phyloP scores from a whole-genome alignment of 2,329 filamentous ascomycete species.

The Teratosphaeriaceae sp. region DNA sequence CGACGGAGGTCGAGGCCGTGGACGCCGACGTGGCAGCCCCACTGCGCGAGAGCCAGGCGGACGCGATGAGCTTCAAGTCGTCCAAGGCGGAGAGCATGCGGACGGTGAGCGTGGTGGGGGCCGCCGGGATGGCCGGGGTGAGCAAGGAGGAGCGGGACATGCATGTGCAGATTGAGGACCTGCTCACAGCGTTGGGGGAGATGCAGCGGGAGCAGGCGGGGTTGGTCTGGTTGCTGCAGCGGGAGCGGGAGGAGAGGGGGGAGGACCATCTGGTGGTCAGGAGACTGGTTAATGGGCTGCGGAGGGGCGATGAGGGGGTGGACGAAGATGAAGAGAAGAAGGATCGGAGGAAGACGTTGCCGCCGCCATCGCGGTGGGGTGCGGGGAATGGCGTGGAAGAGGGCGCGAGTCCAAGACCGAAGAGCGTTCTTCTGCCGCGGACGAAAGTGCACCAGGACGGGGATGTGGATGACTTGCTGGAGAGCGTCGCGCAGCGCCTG shows the following conservation, averaged over 20 bases:
- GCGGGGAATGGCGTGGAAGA: conserved; percentile 6
- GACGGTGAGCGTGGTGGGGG: conserved; percentile 27
- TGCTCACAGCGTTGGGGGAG: conserved; percentile 83
- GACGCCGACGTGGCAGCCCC: conserved; percentile 33
- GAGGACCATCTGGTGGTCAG: conserved; percentile 58
- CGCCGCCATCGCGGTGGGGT: conserved; percentile 19
- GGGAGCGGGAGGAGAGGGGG: conserved; percentile 78
- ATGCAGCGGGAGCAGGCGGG: conserved; percentile 81
- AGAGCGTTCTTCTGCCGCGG: conserved; percentile 10
- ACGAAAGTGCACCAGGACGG: conserved; percentile 23
- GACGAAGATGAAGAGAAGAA: conserved; percentile 16
- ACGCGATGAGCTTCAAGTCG: conserved; percentile 48
- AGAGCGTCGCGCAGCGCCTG: conserved; percentile 46
- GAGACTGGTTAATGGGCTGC: conserved; percentile 43
- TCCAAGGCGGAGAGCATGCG: conserved; percentile 38
- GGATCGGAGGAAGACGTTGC: conserved; percentile 23
- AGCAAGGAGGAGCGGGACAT: conserved; percentile 52
- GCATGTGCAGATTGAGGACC: conserved; percentile 89
- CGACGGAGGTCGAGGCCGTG: conserved; percentile 64
- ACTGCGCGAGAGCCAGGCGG: conserved; percentile 59
- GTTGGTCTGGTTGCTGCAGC: conserved; percentile 72
- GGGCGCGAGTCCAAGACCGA: conserved; percentile 6
- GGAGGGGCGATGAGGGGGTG: no score
- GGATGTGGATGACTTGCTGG: conserved; percentile 45
- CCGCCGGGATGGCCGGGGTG: conserved; percentile 11